Percentiles rank a stretch among this genome's conserved stretches.
phyloP scores from a whole-genome alignment of 2,329 filamentous ascomycete genomes.

The Trichophyton benhamiae region DNA sequence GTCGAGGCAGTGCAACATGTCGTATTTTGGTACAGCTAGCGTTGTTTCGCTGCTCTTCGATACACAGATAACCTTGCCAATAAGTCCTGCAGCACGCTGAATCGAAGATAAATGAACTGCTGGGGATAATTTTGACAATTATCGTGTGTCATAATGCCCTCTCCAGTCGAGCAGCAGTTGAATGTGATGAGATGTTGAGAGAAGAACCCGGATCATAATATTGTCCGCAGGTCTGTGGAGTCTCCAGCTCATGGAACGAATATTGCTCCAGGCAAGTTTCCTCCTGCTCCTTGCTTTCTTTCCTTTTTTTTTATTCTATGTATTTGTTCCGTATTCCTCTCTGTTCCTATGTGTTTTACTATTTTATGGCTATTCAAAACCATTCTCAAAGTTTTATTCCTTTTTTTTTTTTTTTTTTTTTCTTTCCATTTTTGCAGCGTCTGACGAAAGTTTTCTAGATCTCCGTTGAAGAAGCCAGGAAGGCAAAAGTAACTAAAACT shows the following conservation, averaged over 20 bases:
- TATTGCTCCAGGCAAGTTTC: neutral
- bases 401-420: too few species aligned
- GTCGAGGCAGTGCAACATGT: neutral
- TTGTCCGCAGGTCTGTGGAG: neutral
- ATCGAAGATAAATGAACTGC: neutral
- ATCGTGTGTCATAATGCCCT: neutral
- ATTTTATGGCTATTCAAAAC: neutral
- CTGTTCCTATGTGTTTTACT: neutral
- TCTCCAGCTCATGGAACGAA: neutral
- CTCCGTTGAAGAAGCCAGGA: conserved; percentile 1
- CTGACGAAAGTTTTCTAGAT: neutral
- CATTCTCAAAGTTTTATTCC: too few species aligned
- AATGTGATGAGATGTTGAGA: neutral
- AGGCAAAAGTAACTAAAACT: neutral
- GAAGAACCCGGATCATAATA: neutral
- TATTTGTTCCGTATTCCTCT: neutral
- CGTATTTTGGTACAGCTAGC: neutral
- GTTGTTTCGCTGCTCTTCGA: neutral
- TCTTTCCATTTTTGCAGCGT: neutral
- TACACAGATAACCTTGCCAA: neutral
- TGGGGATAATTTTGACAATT: neutral
- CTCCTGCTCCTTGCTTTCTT: neutral
- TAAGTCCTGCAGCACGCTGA: neutral
- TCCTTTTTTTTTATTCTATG: neutral
- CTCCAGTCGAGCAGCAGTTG: neutral